Base-by-base conservation (phyloP, 108 stramenopile genomes). In the Schizochytrium sp. region DNA sequence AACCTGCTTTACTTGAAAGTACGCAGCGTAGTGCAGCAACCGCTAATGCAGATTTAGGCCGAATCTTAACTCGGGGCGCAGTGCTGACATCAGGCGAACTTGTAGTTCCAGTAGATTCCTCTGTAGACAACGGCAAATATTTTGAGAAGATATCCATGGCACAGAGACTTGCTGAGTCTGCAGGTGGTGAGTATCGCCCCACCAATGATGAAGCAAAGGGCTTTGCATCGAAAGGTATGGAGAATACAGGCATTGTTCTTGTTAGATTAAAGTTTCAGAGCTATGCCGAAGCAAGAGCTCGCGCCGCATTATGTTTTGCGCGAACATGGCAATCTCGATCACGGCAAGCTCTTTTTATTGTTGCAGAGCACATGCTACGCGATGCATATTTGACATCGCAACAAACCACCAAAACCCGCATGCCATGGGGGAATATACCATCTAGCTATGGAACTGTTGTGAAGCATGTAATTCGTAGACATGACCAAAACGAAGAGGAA, bases 141-240 rank as follows among this genome's bases (percentile, higher is more conserved):
- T 83, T 83, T 83, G 76, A 83, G 76, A 83, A 83, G 76, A 83
- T 83, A 10, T 55, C 76, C 15, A 83, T 83, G 76, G 76, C 76
- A 0, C 76, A 83, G 47, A 47, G 76, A 5, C 76, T 83, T 5
- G 76, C 76, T n/a, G 76, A 83, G 19, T 83, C 50, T 13, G 55
- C 76, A 7, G 45, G n/a, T 1, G 15, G 1, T 0, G 72, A 55
- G 76, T n/a, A 83, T 44, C 2, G 42, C 10, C 19, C 0, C 42
- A 8, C 64, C 12, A 44, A 0, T 1, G 17, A 17, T n/a, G 59
- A n/a, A n/a, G 1, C 17, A 60, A n/a, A 60, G 19, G 17, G 40
- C 19, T 28, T 15, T 28, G 44, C 3, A 1, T 10, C 0, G 47
- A 2, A 47, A 28, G 10, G 50, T 8, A 5, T 10, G 10, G 28